Evolutionary conservation across 768 basidiomycete species (phyloP).

Genomic region (Agrocybe pediades): DNA sequence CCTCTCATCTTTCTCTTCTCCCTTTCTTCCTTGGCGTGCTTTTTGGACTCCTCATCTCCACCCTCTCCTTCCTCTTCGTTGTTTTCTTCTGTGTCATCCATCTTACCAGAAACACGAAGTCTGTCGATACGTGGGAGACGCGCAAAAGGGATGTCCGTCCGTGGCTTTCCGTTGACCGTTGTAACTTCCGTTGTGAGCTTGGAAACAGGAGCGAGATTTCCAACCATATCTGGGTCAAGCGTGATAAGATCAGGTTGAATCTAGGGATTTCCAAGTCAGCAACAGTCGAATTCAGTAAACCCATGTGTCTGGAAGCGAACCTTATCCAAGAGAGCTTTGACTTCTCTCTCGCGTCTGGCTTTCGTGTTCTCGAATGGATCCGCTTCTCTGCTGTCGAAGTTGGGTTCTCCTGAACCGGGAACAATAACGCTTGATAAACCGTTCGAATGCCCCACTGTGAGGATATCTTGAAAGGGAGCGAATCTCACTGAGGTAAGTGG

Average conservation of each 20-base stretch:
- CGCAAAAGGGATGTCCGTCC: slow-evolving; percentile 58
- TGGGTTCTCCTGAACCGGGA: slow-evolving; percentile 91
- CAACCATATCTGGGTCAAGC: slow-evolving; percentile 76
- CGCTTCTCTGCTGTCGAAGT: slow-evolving; percentile 91
- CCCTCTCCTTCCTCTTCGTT: slow-evolving; percentile 41
- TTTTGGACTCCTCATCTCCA: slow-evolving; percentile 37
- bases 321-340: slow-evolving; percentile 89
- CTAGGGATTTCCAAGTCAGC: slow-evolving; percentile 33
- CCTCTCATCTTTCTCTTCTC: slow-evolving; percentile 87
- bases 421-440: slow-evolving; percentile 88
- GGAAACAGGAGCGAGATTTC: slow-evolving; percentile 62
- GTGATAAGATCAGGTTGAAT: slow-evolving; percentile 93
- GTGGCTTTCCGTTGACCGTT: slow-evolving; percentile 33
- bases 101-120: slow-evolving; percentile 71
- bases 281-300: neutral
- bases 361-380: slow-evolving; percentile 92
- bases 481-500: slow-evolving; percentile 81
- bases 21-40: slow-evolving; percentile 36
- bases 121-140: slow-evolving; percentile 80
- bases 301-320: slow-evolving; percentile 33
- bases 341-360: slow-evolving; percentile 85
- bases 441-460: slow-evolving; percentile 74
- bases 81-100: slow-evolving; percentile 63
- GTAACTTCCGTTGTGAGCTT: slow-evolving; percentile 53
- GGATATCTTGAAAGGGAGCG: slow-evolving; percentile 85